Evolutionary conservation across 2,329 filamentous ascomycete species (phyloP).

Genomic region (Ophiognomonia clavigignenti-juglandacearum): DNA sequence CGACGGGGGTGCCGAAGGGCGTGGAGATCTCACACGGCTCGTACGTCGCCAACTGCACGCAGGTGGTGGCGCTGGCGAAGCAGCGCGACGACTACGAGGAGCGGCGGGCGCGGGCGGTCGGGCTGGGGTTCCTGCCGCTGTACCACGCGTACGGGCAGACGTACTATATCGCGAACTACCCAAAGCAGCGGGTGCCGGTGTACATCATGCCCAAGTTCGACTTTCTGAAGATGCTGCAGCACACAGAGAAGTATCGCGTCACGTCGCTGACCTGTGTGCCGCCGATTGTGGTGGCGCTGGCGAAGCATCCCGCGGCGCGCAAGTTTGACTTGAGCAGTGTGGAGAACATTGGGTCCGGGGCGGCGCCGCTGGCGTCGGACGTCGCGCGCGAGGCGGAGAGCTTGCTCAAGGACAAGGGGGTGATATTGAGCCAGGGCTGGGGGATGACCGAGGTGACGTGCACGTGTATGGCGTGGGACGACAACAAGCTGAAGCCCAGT

Average conservation of each 20-base stretch:
- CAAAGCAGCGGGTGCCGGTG: slow-evolving; percentile 55
- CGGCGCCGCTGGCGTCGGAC: slow-evolving; percentile 62
- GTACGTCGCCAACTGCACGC: slow-evolving; percentile 65
- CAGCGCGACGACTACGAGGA: slow-evolving; percentile 44
- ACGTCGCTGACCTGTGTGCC: slow-evolving; percentile 65
- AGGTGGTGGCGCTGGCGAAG: slow-evolving; percentile 46
- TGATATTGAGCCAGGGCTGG: slow-evolving; percentile 63
- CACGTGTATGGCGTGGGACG: slow-evolving; percentile 59
- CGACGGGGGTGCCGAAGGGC: slow-evolving; percentile 79
- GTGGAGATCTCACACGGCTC: slow-evolving; percentile 77
- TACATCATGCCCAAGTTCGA: slow-evolving; percentile 80
- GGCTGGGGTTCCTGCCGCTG: slow-evolving; percentile 69
- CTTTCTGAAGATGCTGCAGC: slow-evolving; percentile 64
- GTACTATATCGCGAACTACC: slow-evolving; percentile 57
- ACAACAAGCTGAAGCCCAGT: slow-evolving; percentile 22
- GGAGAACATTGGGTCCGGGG: slow-evolving; percentile 55
- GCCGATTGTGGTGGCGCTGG: slow-evolving; percentile 67
- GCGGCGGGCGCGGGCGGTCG: slow-evolving; percentile 31
- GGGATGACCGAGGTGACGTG: slow-evolving; percentile 85
- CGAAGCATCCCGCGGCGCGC: slow-evolving; percentile 62
- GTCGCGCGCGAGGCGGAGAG: slow-evolving; percentile 53
- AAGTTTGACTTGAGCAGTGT: slow-evolving; percentile 67
- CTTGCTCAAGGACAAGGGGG: slow-evolving; percentile 38
- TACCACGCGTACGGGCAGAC: slow-evolving; percentile 73
- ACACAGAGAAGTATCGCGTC: slow-evolving; percentile 64